Evolutionary conservation across 1,139 yeast genomes (phyloP), one percentile per base, ranked within the genome.

Genomic region (Sugiyamaella japonica): DNA sequence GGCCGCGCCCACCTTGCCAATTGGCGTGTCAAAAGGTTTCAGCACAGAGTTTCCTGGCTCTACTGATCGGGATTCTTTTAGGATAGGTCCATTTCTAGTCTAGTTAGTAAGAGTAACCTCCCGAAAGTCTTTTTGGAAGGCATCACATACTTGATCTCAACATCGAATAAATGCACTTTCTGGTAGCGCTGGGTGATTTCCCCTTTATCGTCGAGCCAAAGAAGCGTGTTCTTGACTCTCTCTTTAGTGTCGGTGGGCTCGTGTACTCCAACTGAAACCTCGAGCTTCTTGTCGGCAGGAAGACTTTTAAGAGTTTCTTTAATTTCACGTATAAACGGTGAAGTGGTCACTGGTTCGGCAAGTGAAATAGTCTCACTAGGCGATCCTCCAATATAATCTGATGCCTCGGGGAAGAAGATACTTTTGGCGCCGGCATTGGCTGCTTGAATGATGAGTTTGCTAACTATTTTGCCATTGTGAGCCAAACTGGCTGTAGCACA

Each of bases 391-490:
- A 93, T 78, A 68, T 89, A 93, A 66, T 93, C 98, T 0, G 93
- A 79, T 0, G 98, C 98, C 68, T 93, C 99, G 1, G 98, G 98
- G 42, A 93, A 77, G 66, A 91, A 90, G 8, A 91, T 75, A 2
- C 89, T 82, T 57, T 78, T 74, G 9, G 85, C 89, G 3, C 84
- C 77, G 9, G 76, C 67, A 7, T 71, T 70, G 0, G 86, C 77
- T 0, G 97, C 96, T 53, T 76, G 72, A n/a, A 73, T 69, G 29
- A 90, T 82, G 38, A 90, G 73, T 47, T 75, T 75, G 15, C 78
- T 76, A 0, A 85, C 93, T 0, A 76, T 72, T 8, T 72, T 65
- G 12, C 89, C 84, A 62, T 93, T 93, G 28, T 75, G 75, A 1
- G 72, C 63, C 23, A 89, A 71, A 51, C 79, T 81, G 1, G 89